Evolutionary conservation across 345 rosid genomes (phyloP).

Genomic region (Citrus cavaleriei): DNA sequence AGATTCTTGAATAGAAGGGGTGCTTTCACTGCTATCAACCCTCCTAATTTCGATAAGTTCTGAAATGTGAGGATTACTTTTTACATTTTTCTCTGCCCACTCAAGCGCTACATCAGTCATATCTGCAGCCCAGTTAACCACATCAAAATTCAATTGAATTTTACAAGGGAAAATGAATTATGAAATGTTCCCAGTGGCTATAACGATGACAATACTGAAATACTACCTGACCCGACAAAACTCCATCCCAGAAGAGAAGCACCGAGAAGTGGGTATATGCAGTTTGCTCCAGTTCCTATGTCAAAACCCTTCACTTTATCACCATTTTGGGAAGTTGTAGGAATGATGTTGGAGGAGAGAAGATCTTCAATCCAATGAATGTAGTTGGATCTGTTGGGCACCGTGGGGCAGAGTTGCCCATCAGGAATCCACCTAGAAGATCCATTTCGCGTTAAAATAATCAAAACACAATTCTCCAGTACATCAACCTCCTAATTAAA

Average conservation of each 20-base stretch:
- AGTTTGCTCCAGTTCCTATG: conserved; percentile 92
- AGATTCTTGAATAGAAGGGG: conserved; percentile 15
- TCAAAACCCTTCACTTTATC: conserved; percentile 75
- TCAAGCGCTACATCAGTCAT: conserved; percentile 76
- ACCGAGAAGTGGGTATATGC: conserved; percentile 93
- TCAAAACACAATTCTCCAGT: neutral
- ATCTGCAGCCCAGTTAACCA: conserved; percentile 47
- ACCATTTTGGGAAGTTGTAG: conserved; percentile 16
- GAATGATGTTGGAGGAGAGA: conserved; percentile 59
- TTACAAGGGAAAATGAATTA: neutral
- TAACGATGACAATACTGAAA: neutral
- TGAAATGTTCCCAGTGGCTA: neutral
- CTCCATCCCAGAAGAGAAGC: conserved; percentile 81
- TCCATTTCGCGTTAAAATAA: neutral
- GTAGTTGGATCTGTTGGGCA: conserved; percentile 88
- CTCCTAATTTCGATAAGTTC: conserved; percentile 67
- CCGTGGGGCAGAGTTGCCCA: conserved; percentile 92
- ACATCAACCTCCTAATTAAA: neutral
- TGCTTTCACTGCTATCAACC: conserved; percentile 29
- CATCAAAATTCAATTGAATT: conserved; percentile 6
- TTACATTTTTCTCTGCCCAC: conserved; percentile 83
- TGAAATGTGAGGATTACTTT: conserved; percentile 61
- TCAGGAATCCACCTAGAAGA: conserved; percentile 90
- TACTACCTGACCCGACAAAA: conserved; percentile 76
- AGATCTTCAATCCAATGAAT: conserved; percentile 94